Conservation (phyloP, 176 grass and related monocot species). For the Miscanthus lutarioriparius region DNA sequence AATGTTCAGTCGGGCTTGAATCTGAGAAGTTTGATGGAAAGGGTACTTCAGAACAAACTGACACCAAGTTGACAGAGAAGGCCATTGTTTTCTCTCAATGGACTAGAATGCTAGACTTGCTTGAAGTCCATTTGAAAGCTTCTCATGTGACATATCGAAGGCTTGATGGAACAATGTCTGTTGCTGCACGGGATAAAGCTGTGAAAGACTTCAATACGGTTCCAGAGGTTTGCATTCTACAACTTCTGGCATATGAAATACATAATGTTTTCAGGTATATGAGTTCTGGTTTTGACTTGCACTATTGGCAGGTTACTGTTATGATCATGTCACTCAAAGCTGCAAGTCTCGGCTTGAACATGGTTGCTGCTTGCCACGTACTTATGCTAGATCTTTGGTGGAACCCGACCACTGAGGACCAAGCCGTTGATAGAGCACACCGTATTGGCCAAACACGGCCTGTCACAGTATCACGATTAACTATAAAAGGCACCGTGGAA, state of each 20-base stretch:
- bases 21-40: constrained; percentile 40
- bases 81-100: constrained; percentile 99
- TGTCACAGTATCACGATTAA: constrained; percentile 83
- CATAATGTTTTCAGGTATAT: constrained; percentile 14
- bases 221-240: constrained; percentile 73
- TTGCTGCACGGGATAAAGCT: constrained; percentile 87
- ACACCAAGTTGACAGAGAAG: constrained; percentile 71
- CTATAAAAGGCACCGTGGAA: constrained; percentile 88
- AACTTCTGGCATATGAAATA: neutral
- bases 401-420: constrained; percentile 99
- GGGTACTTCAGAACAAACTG: constrained; percentile 33
- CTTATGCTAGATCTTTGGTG: constrained; percentile 98
- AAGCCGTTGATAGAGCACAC: constrained; percentile 97
- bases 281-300: constrained; percentile 16
- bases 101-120: constrained; percentile 94
- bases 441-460: constrained; percentile 94
- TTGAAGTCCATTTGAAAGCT: constrained; percentile 84
- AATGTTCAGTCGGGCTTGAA: neutral
- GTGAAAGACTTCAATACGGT: constrained; percentile 89
- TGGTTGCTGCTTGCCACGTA: constrained; percentile 95
- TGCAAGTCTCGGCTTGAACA: constrained; percentile 94
- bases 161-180: constrained; percentile 97
- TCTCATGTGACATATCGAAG: constrained; percentile 75
- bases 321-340: constrained; percentile 99
- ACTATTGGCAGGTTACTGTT: constrained; percentile 68